Evolutionary conservation across 805 yeast genomes (phyloP), one percentile per base, ranked within the genome.

Genomic region (Candida xyloterini): DNA sequence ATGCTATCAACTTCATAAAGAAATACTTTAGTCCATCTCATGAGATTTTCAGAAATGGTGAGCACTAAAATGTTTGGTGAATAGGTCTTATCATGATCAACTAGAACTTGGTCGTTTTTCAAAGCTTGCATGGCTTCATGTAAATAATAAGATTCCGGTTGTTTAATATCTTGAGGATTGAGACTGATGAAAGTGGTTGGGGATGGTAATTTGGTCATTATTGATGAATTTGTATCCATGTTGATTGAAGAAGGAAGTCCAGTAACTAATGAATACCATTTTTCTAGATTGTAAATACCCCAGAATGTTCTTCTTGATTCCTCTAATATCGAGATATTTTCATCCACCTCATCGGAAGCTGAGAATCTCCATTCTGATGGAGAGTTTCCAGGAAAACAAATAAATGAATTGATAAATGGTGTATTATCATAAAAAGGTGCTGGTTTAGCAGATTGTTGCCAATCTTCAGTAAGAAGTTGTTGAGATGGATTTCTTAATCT

Each of bases 1-100:
- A 52, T 53, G 18, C 53, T 38, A 24, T 56, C 57, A n/a, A 57
- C 62, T 44, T 55, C 43, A 35, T 51, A 54, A 3, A 57, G 38
- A 36, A 61, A 59, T 48, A 53, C 57, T 39, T 51, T 57, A 41
- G 62, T 53, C 65, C 65, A 61, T 46, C 53, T 57, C 8, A 52
- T 49, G 14, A 60, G 52, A 42, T 61, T 57, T 41, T 61, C 65
- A 15, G 60, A 47, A 14, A 60, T 48, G 1, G 63, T 55, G 29
- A 60, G 42, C 18, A 59, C 35, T 22, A 60, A 42, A 10, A 56
- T 47, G 25, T 43, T 48, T 3, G 65, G 57, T 10, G 60, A 48
- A 1, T 48, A 38, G 2, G 58, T 50, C 14, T 24, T 24, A 24
- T 49, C 52, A 15, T 58, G 43, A 36, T 59, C 64, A 15, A 57